Evolutionary conservation across 129 eudicot species (phyloP).

Genomic region (Helianthus tuberosus): DNA sequence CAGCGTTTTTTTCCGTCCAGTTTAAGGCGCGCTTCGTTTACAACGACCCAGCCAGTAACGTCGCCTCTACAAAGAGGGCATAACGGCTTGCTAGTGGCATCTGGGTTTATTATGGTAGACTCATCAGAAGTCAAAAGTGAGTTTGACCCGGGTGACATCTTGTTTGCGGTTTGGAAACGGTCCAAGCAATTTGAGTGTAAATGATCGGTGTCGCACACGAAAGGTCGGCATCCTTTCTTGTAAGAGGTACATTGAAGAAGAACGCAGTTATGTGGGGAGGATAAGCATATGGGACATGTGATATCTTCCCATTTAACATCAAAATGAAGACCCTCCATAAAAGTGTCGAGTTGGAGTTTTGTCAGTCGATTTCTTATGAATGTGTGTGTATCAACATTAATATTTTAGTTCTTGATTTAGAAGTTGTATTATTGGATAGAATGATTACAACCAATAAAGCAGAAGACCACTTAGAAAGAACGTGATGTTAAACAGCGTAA

Average conservation of each 20-base stretch:
- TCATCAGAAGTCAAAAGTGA: conserved; percentile 44
- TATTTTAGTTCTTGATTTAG: background rate
- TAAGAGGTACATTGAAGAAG: conserved; percentile 90
- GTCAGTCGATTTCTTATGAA: conserved; percentile 13
- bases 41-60: conserved; percentile 81
- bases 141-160: conserved; percentile 40
- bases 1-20: conserved; percentile 65
- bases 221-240: conserved; percentile 88
- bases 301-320: conserved; percentile 77
- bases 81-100: conserved; percentile 44
- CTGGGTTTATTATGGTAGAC: conserved; percentile 16
- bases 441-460: conserved; percentile 12
- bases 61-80: conserved; percentile 97
- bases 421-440: conserved; percentile 6
- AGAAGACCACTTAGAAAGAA: conserved; percentile 13
- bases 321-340: conserved; percentile 60
- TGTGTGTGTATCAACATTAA: conserved; percentile 25
- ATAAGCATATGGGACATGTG: conserved; percentile 89
- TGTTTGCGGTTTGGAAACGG: conserved; percentile 77
- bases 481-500: conserved; percentile 7
- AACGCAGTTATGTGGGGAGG: conserved; percentile 86
- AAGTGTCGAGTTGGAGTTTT: conserved; percentile 11
- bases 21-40: conserved; percentile 58
- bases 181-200: conserved; percentile 89
- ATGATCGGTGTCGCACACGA: conserved; percentile 85